These are phyloP conservation scores for Pelomyxa schiedti DNA, from an alignment of 78 protist genomes.

Conservation along the genomic window DNA sequence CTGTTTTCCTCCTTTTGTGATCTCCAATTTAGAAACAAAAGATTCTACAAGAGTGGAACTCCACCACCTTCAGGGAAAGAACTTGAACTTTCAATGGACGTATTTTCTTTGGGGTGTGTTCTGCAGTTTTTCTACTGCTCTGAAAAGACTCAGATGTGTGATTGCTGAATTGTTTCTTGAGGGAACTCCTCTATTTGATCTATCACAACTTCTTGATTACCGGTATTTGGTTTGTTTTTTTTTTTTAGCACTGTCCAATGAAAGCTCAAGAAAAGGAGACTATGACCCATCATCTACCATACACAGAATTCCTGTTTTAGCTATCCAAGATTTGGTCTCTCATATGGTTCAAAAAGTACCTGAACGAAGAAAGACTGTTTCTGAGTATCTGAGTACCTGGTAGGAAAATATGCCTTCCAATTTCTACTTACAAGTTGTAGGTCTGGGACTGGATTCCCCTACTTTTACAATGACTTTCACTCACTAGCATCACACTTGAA, in stretches of 20 bases:
- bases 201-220: conserved; percentile 41
- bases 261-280: conserved; percentile 30
- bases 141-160: conserved; percentile 16
- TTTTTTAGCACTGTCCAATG: too few species aligned
- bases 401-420: too few species aligned
- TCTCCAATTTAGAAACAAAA: neutral
- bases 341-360: conserved; percentile 48
- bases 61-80: conserved; percentile 18
- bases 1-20: too few species aligned
- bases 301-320: conserved; percentile 35
- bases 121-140: neutral
- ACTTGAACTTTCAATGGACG: conserved; percentile 51
- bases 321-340: conserved; percentile 23
- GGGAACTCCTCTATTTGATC: conserved; percentile 52
- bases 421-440: too few species aligned
- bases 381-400: conserved; percentile 16
- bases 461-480: too few species aligned
- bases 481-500: too few species aligned
- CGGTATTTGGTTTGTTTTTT: too few species aligned
- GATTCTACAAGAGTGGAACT: conserved; percentile 16
- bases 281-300: conserved; percentile 28
- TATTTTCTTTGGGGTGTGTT: conserved; percentile 62
- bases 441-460: too few species aligned
- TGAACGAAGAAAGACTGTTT: conserved; percentile 8
- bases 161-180: conserved; percentile 57